These are phyloP conservation scores for Lyophyllum shimeji DNA, from an alignment of 768 basidiomycete species.

Conservation along the genomic window DNA sequence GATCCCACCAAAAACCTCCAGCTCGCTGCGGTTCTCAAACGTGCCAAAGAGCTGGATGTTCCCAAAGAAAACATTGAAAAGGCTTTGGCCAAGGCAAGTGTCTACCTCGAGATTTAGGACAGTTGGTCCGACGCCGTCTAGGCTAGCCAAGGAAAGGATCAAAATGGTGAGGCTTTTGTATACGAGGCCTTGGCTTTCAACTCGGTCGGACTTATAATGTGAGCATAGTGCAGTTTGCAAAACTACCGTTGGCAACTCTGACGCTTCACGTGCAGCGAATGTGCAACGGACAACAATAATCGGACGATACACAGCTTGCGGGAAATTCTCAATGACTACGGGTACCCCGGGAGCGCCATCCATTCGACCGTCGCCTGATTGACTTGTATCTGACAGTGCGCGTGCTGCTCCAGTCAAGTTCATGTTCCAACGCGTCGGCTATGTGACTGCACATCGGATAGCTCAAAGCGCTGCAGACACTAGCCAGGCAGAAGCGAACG, in stretches of 20 bases:
- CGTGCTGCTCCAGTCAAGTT: constrained; percentile 64
- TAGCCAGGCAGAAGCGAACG: constrained; percentile 34
- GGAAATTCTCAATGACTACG: constrained; percentile 46
- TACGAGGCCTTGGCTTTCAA: constrained; percentile 64
- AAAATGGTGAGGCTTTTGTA: constrained; percentile 44
- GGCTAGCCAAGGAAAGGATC: constrained; percentile 49
- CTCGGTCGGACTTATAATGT: constrained; percentile 66
- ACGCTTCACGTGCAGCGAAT: constrained; percentile 39
- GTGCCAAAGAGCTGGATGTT: constrained; percentile 55
- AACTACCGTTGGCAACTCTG: background rate
- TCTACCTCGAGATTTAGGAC: background rate
- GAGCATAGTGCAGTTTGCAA: constrained; percentile 22
- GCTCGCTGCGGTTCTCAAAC: constrained; percentile 53
- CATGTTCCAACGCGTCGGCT: constrained; percentile 60
- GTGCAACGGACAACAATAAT: constrained; percentile 62
- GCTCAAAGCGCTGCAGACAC: constrained; percentile 31
- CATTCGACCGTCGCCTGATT: background rate
- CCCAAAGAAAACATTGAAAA: constrained; percentile 71
- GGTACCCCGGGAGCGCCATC: constrained; percentile 29
- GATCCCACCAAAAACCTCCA: constrained; percentile 55
- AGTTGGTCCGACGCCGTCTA: constrained; percentile 19
- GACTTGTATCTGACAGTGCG: constrained; percentile 38
- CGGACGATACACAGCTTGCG: constrained; percentile 59
- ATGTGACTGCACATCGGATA: constrained; percentile 43
- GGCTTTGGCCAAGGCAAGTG: constrained; percentile 52